Evolutionary conservation across 805 yeast genomes (phyloP), one percentile per base, ranked within the genome.

Genomic region (Ogataea methylovora): DNA sequence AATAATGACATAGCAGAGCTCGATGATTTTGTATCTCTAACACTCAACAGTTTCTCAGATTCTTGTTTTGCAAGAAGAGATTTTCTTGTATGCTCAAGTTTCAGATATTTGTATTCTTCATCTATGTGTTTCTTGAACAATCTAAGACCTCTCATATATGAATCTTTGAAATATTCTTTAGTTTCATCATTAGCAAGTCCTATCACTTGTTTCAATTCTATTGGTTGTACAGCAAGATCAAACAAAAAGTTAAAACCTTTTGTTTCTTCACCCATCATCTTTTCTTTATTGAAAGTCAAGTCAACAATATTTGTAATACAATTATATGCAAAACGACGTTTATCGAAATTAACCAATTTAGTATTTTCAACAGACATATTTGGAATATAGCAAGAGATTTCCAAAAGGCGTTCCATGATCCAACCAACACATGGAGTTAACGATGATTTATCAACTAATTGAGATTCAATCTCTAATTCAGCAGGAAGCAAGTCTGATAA

Each of bases 381-480:
- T 14, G 96, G 94, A 33, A 86, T 78, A 49, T 72, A 79, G 42
- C 82, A 77, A 1, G 80, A 76, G 39, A 79, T 74, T 49, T 84
- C 95, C 35, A 87, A 52, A 42, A 90, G 60, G 40, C 94, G 76
- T 46, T 83, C 90, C 17, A 82, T 64, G 33, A 86, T 65, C 97
- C 97, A 90, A 9, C 97, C 97, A 39, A 86, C 74, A 49, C 96
- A 88, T 2, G 95, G 92, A 5, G 86, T 73, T 32, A 84, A 60
- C 35, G 67, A 16, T 7, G 19, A 8, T 15, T 4, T 6, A 36
- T 63, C 66, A 38, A 54, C 43, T 35, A 16, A 16, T 12, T 17
- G 19, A 12, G 23, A 4, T 10, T 12, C 24, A 18, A 19, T 24
- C 11, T 17, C 24, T 3, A 4, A 3, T 17, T 36, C 43, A 3